A percentile compares a stretch with the other conserved stretches of the same genome.
Evolutionary conservation across 2,329 filamentous ascomycete genomes (phyloP).

Genomic region (Akanthomyces muscarius): DNA sequence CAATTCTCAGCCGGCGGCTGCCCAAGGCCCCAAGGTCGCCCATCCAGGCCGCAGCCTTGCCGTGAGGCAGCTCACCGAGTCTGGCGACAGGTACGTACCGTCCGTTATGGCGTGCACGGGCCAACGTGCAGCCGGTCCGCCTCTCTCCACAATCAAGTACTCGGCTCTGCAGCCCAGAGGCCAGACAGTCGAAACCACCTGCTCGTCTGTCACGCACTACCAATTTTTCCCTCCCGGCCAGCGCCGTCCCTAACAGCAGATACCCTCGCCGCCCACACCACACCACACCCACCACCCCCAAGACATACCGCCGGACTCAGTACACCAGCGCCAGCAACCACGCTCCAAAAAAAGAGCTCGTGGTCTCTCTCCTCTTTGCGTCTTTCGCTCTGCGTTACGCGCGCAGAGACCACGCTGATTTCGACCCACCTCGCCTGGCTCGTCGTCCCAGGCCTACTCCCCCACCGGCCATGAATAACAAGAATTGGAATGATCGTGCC

Average conservation of each 20-base stretch:
- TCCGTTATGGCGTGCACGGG: slow-evolving; percentile 24
- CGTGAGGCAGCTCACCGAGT: background rate
- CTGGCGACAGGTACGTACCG: background rate
- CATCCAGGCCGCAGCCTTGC: slow-evolving; percentile 9
- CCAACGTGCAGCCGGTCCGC: slow-evolving; percentile 23
- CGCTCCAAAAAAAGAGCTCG: background rate
- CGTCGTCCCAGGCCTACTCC: background rate
- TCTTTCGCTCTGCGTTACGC: background rate
- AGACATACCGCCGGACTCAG: background rate
- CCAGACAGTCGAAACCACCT: slow-evolving; percentile 25
- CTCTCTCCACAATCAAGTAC: slow-evolving; percentile 22
- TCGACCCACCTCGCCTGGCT: slow-evolving; percentile 15
- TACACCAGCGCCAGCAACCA: background rate
- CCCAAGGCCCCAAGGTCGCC: background rate
- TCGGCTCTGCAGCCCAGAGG: slow-evolving; percentile 13
- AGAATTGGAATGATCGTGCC: slow-evolving; percentile 59
- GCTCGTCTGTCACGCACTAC: slow-evolving; percentile 33
- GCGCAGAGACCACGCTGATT: background rate
- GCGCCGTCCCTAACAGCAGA: slow-evolving; percentile 33
- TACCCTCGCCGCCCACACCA: background rate
- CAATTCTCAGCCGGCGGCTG: background rate
- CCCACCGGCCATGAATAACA: slow-evolving; percentile 43
- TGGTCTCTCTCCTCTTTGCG: background rate
- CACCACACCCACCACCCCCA: slow-evolving; percentile 9
- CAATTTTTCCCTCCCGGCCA: slow-evolving; percentile 38